phyloP scores from a whole-genome alignment of 2,329 filamentous ascomycete species.

The Pseudomassariella vexata region DNA sequence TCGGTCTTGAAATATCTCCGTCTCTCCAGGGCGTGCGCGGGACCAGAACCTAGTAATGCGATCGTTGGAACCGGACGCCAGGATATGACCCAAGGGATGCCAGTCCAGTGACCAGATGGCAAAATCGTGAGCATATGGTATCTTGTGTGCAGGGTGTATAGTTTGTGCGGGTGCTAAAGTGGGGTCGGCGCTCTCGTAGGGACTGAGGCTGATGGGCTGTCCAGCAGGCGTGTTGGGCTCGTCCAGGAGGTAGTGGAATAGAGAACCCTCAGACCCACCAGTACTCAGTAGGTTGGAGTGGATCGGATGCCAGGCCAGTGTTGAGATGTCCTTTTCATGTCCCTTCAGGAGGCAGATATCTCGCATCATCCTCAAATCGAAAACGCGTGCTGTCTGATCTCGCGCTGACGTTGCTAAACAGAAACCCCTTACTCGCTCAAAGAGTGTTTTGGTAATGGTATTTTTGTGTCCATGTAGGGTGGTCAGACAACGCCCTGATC shows the following conservation, averaged over 20 bases:
- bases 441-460: slow-evolving; percentile 86
- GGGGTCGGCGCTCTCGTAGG: slow-evolving; percentile 81
- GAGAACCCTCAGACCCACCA: slow-evolving; percentile 80
- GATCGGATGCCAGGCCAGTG: slow-evolving; percentile 87
- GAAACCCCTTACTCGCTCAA: slow-evolving; percentile 78
- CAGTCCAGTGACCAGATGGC: slow-evolving; percentile 97
- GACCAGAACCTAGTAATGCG: slow-evolving; percentile 97
- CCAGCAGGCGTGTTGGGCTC: slow-evolving; percentile 82
- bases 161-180: slow-evolving; percentile 76
- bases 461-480: slow-evolving; percentile 97
- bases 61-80: slow-evolving; percentile 94
- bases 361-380: slow-evolving; percentile 96
- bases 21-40: slow-evolving; percentile 79
- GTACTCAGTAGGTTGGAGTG: slow-evolving; percentile 86
- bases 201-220: slow-evolving; percentile 64
- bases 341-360: slow-evolving; percentile 91
- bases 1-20: slow-evolving; percentile 78
- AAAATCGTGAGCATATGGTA: slow-evolving; percentile 86
- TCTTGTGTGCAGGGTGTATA: slow-evolving; percentile 84
- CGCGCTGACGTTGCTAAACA: slow-evolving; percentile 88
- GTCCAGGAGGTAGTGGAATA: slow-evolving; percentile 93
- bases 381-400: slow-evolving; percentile 88
- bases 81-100: slow-evolving; percentile 92
- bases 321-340: slow-evolving; percentile 94
- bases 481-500: slow-evolving; percentile 81